Percentiles rank a stretch among this genome's conserved stretches.
These are phyloP conservation scores for Camillea tinctor DNA, from an alignment of 2,329 filamentous ascomycete genomes.

Conservation along the genomic window DNA sequence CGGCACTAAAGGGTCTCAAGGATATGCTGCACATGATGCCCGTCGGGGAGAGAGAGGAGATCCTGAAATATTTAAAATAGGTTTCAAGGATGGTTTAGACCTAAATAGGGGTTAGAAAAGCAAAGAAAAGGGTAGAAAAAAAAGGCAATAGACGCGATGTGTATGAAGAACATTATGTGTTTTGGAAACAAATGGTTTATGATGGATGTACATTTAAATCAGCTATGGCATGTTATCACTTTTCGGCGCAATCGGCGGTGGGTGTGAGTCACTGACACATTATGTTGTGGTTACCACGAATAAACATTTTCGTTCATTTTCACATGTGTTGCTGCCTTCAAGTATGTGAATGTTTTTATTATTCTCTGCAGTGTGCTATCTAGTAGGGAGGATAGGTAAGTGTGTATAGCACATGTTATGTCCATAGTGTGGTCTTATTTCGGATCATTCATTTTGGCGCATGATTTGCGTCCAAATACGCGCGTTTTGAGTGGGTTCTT, in stretches of 20 bases:
- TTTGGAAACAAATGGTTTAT: neutral
- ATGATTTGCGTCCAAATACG: too few relatives aligned
- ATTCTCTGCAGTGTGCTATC: too few relatives aligned
- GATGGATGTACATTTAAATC: neutral
- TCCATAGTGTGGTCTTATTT: too few relatives aligned
- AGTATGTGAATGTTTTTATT: too few relatives aligned
- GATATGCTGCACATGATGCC: slow-evolving; percentile 85
- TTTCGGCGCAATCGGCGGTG: neutral
- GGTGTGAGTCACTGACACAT: neutral
- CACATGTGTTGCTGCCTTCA: neutral
- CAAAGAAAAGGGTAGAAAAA: neutral
- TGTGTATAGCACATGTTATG: too few relatives aligned
- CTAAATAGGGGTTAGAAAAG: too few relatives aligned
- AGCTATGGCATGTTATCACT: neutral
- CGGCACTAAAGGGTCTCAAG: slow-evolving; percentile 80
- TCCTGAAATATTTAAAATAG: slow-evolving; percentile 60
- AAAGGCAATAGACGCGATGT: neutral
- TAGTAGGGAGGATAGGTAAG: too few relatives aligned
- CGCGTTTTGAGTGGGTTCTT: too few relatives aligned
- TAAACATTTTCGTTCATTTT: neutral
- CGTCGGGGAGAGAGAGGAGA: slow-evolving; percentile 81
- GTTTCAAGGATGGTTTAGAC: neutral
- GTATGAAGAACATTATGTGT: neutral
- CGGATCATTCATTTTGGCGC: too few relatives aligned
- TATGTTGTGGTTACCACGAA: neutral